phyloP scores from a whole-genome alignment of 1,139 yeast species.

The Yamadazyma taylorii region DNA sequence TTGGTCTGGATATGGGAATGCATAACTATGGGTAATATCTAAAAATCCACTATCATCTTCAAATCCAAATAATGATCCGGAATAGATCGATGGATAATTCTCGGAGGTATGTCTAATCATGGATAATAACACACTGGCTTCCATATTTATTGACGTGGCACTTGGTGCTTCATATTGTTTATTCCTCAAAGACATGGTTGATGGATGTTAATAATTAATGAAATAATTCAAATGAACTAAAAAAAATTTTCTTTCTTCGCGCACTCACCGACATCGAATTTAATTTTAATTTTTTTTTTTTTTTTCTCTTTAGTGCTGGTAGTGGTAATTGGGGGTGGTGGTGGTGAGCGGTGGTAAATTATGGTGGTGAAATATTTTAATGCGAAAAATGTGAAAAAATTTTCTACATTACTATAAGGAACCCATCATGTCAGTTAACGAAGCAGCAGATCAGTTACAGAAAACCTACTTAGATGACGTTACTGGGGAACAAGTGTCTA shows the following conservation, averaged over 20 bases:
- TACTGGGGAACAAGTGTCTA: slow-evolving; percentile 96
- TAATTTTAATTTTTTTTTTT: no score
- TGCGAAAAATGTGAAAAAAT: not conserved
- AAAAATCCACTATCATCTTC: slow-evolving; percentile 57
- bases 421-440: slow-evolving; percentile 54
- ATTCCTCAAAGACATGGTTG: slow-evolving; percentile 6
- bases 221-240: no score
- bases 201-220: no score
- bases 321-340: no score
- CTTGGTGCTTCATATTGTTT: slow-evolving; percentile 39
- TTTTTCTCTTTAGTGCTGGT: no score
- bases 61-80: slow-evolving; percentile 79
- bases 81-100: slow-evolving; percentile 61
- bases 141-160: slow-evolving; percentile 46
- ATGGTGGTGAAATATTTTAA: no score
- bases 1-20: slow-evolving; percentile 57
- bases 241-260: no score
- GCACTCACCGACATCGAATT: no score
- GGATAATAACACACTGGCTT: slow-evolving; percentile 65
- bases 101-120: slow-evolving; percentile 75
- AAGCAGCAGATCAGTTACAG: slow-evolving; percentile 76
- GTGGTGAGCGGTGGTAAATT: no score
- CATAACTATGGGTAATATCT: slow-evolving; percentile 64
- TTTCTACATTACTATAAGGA: no score
- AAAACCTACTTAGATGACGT: slow-evolving; percentile 89